Evolutionary conservation across 805 yeast genomes (phyloP).

Genomic region (Wickerhamomyces hampshirensis): DNA sequence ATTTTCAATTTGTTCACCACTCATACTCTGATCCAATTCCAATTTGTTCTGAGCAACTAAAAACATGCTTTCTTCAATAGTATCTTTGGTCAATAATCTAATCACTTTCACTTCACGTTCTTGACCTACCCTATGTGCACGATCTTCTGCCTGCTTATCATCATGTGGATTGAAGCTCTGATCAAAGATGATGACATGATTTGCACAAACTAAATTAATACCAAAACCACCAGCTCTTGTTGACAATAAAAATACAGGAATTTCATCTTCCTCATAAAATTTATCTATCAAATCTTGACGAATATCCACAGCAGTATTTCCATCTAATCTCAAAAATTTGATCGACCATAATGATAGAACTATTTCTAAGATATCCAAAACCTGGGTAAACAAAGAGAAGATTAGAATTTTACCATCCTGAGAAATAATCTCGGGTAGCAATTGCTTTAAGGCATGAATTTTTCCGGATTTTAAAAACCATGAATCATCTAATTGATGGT

Average conservation of each 20-base stretch:
- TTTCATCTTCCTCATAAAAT: constrained; percentile 62
- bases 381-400: constrained; percentile 90
- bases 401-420: constrained; percentile 66
- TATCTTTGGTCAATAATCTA: constrained; percentile 63
- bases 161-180: constrained; percentile 97
- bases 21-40: constrained; percentile 58
- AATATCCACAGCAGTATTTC: constrained; percentile 88
- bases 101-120: constrained; percentile 75
- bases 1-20: constrained; percentile 26
- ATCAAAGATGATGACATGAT: constrained; percentile 85
- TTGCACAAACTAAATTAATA: constrained; percentile 92
- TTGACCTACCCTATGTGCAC: constrained; percentile 98
- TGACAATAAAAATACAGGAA: constrained; percentile 83
- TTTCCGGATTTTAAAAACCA: constrained; percentile 75
- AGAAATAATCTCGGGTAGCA: constrained; percentile 56
- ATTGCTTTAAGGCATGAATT: constrained; percentile 46
- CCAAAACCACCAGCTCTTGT: constrained; percentile 99
- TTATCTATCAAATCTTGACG: constrained; percentile 90
- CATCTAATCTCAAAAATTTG: constrained; percentile 83
- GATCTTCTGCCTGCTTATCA: constrained; percentile 97
- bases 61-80: constrained; percentile 87
- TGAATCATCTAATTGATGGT: constrained; percentile 48
- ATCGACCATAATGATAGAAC: constrained; percentile 60
- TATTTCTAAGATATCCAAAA: constrained; percentile 79
- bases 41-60: constrained; percentile 85